These are phyloP conservation scores for Plasmodium chabaudi DNA, from an alignment of 169 alveolate species.

Conservation along the genomic window DNA sequence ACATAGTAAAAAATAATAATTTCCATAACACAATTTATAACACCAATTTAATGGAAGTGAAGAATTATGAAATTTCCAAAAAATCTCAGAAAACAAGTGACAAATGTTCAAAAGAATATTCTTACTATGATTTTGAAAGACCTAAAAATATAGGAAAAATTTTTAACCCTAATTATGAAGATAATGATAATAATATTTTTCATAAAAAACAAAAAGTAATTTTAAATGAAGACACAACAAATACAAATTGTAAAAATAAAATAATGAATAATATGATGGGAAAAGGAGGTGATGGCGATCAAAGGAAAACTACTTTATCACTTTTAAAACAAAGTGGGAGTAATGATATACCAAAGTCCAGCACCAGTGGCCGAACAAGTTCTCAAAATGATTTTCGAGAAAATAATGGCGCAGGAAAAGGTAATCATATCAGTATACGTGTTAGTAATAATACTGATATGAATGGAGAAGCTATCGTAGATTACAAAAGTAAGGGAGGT, in stretches of 20 bases:
- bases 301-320: conserved; percentile 2
- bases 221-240: conserved; percentile 15
- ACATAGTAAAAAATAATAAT: conserved; percentile 16
- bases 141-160: conserved; percentile 17
- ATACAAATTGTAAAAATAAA: conserved; percentile 13
- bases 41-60: background rate
- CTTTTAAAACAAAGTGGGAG: background rate
- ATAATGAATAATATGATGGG: background rate
- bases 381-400: background rate
- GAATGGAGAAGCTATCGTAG: background rate
- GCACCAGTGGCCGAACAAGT: background rate
- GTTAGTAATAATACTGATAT: background rate
- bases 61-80: background rate
- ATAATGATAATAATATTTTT: background rate
- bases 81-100: background rate
- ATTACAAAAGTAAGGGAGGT: background rate
- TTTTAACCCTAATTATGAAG: background rate
- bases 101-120: conserved; percentile 1
- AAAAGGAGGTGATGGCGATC: conserved; percentile 2
- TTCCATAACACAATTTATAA: background rate
- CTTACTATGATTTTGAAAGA: conserved; percentile 22
- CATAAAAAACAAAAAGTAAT: conserved; percentile 26
- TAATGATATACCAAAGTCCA: conserved; percentile 3
- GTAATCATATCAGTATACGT: background rate
- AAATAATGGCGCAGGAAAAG: background rate